phyloP scores from a whole-genome alignment of 2,329 filamentous ascomycete species.

The Penicillium sp. region DNA sequence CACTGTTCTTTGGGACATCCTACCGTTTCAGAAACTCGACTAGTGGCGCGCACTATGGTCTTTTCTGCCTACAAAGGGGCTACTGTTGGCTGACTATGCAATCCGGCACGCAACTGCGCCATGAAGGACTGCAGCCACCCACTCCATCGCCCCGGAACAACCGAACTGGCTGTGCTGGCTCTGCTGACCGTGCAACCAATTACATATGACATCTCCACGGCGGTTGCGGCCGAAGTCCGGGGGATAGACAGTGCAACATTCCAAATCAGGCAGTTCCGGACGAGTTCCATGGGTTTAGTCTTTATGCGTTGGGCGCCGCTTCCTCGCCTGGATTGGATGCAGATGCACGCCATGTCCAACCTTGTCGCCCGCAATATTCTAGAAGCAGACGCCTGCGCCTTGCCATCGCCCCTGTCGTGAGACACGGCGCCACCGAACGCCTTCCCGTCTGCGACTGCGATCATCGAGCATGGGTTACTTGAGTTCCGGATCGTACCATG shows the following conservation, averaged over 20 bases:
- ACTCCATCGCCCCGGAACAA: not conserved
- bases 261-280: conserved; percentile 20
- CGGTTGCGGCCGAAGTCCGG: conserved; percentile 19
- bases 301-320: not conserved
- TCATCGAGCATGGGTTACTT: conserved; percentile 10
- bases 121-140: not conserved
- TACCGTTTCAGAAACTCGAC: no score
- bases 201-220: conserved; percentile 5
- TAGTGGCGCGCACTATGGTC: no score
- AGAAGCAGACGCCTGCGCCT: not conserved
- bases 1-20: no score
- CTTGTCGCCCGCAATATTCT: not conserved
- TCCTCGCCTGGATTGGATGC: not conserved
- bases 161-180: not conserved
- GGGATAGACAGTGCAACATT: conserved; percentile 14
- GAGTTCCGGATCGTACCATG: conserved; percentile 8
- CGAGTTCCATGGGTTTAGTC: not conserved
- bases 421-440: conserved; percentile 9
- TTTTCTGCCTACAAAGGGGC: no score
- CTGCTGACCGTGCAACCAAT: conserved; percentile 1
- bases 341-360: not conserved
- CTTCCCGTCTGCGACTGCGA: conserved; percentile 18
- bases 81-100: no score
- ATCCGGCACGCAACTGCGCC: not conserved
- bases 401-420: conserved; percentile 2